Conservation (phyloP, 2,329 filamentous ascomycete genomes). For the Aspergillus sp. region DNA sequence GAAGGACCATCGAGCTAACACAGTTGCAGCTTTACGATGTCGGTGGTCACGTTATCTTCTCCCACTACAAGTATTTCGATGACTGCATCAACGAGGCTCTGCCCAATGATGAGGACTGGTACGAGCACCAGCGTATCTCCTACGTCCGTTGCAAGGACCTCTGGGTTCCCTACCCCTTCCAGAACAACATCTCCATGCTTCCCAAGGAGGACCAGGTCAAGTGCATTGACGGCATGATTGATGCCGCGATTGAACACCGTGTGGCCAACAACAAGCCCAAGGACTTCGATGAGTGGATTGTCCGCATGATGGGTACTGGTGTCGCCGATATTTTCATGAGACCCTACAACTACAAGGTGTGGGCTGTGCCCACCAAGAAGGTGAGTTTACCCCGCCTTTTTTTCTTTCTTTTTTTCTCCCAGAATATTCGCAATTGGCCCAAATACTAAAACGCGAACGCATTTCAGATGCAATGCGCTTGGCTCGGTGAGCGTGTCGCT, state of each 20-base stretch:
- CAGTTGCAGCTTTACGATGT: slow-evolving; percentile 85
- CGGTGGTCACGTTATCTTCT: slow-evolving; percentile 97
- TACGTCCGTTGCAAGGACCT: slow-evolving; percentile 95
- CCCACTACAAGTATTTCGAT: slow-evolving; percentile 99
- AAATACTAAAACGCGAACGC: slow-evolving; percentile 9
- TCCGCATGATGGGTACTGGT: slow-evolving; percentile 85
- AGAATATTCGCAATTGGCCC: not conserved
- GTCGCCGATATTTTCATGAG: slow-evolving; percentile 97
- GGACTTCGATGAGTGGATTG: slow-evolving; percentile 97
- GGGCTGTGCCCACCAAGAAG: slow-evolving; percentile 97
- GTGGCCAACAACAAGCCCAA: slow-evolving; percentile 89
- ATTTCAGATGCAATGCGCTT: slow-evolving; percentile 91
- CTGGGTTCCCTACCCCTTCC: slow-evolving; percentile 99
- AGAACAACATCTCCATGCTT: slow-evolving; percentile 99
- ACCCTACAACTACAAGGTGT: slow-evolving; percentile 99
- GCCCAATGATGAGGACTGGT: slow-evolving; percentile 93
- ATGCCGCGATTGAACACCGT: slow-evolving; percentile 83
- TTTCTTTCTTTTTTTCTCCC: not conserved
- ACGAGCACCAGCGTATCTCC: slow-evolving; percentile 95
- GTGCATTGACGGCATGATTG: slow-evolving; percentile 93
- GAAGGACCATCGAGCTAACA: slow-evolving; percentile 13
- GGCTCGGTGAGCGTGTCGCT: slow-evolving; percentile 97
- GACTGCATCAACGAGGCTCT: slow-evolving; percentile 97
- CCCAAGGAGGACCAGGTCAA: slow-evolving; percentile 95
- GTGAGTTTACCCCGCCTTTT: slow-evolving; percentile 50